Percentiles rank a stretch among this genome's conserved stretches.
Conservation (phyloP, 108 stramenopile genomes). For the Seminavis robusta region DNA sequence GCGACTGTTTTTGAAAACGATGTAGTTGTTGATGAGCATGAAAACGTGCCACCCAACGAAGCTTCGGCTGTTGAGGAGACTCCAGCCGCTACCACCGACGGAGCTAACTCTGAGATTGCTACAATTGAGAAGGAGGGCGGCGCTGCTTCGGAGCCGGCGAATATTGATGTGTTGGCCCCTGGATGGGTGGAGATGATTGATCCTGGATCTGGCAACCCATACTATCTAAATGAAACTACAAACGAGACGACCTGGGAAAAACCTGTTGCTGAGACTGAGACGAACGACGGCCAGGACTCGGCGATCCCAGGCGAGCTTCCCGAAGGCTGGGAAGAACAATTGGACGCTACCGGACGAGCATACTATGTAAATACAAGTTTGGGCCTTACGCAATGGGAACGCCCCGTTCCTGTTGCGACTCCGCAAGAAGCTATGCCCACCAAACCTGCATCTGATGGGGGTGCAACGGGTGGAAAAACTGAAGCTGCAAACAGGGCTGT, state of each 20-base stretch:
- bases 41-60: background rate
- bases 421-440: background rate
- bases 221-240: conserved; percentile 36
- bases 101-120: background rate
- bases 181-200: conserved; percentile 41
- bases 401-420: too few relatives aligned
- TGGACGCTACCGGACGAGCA: too few relatives aligned
- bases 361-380: too few relatives aligned
- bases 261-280: too few relatives aligned
- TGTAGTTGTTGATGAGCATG: background rate
- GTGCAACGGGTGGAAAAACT: background rate
- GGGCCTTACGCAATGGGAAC: too few relatives aligned
- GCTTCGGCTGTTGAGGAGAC: background rate
- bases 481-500: background rate
- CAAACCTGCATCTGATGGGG: background rate
- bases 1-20: too few relatives aligned
- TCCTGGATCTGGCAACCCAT: conserved; percentile 20
- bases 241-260: conserved; percentile 42
- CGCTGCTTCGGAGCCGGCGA: too few relatives aligned
- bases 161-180: background rate
- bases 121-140: too few relatives aligned
- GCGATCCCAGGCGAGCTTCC: background rate
- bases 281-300: too few relatives aligned
- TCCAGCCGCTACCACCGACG: background rate
- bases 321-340: background rate